Evolutionary conservation across 2,329 filamentous ascomycete species (phyloP), one percentile per base, ranked within the genome.

Genomic region (Fusarium sp.): DNA sequence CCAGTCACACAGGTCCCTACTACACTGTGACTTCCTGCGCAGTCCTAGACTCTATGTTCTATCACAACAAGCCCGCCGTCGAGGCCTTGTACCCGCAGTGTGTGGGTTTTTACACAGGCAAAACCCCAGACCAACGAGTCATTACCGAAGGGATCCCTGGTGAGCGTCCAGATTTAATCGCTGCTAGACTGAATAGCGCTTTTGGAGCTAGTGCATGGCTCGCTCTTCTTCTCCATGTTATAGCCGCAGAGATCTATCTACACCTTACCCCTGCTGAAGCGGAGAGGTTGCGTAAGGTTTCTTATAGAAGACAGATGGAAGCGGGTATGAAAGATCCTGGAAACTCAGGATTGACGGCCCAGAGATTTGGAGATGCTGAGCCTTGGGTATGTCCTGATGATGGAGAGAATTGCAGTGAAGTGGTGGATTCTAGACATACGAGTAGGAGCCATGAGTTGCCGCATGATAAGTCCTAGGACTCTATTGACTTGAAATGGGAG

Each of bases 161-260:
- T 7, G 41, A 76, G 65, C 68, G 70, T 9, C 71, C 76, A 6
- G 72, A 71, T 8, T 72, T 78, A 42, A 67, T 80, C 7, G 83
- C 80, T 2, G 83, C 85, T 2, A 80, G 80, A 0, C 74, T 89
- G 18, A 80, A 83, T 20, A 52, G 84, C 2, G 77, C 74, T 2
- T 90, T 90, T 64, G 87, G 86, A 6, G 81, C 84, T 70, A 82
- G 84, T 0, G 58, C 84, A 2, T 90, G 86, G 85, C 57, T 90
- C 8, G 82, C 86, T 0, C 70, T 89, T 4, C 66, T 81, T 0
- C 52, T 90, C 2, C 88, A 91, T 69, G 79, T 79, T 12, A 52
- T 86, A 22, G 83, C 81, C 0, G 78, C 84, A 1, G 86, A 88
- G 74, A 40, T 85, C 2, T 70, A 89, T 78, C 76, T 89, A 24